Conservation (phyloP, 2,329 filamentous ascomycete species). For the Ciborinia camelliae region DNA sequence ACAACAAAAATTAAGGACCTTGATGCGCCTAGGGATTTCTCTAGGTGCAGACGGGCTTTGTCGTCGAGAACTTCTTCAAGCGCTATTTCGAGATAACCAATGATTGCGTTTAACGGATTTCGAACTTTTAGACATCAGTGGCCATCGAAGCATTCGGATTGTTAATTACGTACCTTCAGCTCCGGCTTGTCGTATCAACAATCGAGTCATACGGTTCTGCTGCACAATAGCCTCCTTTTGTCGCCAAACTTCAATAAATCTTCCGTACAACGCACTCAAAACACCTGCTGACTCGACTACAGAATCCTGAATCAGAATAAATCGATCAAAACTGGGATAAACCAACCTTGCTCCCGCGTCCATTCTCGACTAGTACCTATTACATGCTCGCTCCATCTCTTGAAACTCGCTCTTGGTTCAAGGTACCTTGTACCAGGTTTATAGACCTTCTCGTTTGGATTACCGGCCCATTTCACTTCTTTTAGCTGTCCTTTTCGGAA, state of each 20-base stretch:
- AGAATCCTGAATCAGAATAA: neutral
- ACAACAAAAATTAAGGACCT: conserved; percentile 93
- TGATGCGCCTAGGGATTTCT: conserved; percentile 82
- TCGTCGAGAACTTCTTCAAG: conserved; percentile 74
- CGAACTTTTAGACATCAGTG: conserved; percentile 67
- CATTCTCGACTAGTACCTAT: conserved; percentile 80
- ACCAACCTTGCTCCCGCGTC: conserved; percentile 67
- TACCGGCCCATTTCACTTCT: conserved; percentile 78
- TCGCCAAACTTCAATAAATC: conserved; percentile 89
- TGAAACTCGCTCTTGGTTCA: conserved; percentile 77
- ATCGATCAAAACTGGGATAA: too few relatives aligned
- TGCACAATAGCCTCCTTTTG: conserved; percentile 84
- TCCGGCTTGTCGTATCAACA: conserved; percentile 46
- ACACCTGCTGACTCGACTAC: conserved; percentile 79
- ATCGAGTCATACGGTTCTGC: conserved; percentile 67
- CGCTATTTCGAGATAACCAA: conserved; percentile 91
- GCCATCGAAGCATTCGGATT: neutral
- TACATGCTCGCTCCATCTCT: conserved; percentile 72
- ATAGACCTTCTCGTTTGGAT: conserved; percentile 76
- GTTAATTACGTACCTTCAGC: conserved; percentile 7
- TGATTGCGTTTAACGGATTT: conserved; percentile 90
- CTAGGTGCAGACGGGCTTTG: conserved; percentile 80
- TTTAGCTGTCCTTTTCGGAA: conserved; percentile 73
- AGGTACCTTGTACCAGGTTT: conserved; percentile 71
- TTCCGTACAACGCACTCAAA: conserved; percentile 78